These are phyloP conservation scores for Candida silvicultrix DNA, from an alignment of 805 yeast genomes.

Conservation along the genomic window DNA sequence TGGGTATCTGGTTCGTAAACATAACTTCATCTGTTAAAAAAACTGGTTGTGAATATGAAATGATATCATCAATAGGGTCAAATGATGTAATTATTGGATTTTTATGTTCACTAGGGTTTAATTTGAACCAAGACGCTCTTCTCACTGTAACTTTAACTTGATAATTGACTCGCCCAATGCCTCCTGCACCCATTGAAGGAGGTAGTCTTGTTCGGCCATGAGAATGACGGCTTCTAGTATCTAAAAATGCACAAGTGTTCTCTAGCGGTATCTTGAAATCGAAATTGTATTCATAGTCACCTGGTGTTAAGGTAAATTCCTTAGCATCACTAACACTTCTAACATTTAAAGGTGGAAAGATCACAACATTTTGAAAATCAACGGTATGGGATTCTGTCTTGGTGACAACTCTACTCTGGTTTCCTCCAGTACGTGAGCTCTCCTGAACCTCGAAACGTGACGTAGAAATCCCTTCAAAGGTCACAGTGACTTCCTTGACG, in stretches of 20 bases:
- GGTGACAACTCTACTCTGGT: not conserved
- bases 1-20: slow-evolving; percentile 33
- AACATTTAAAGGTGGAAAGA: slow-evolving; percentile 45
- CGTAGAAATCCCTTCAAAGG: not conserved
- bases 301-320: slow-evolving; percentile 31
- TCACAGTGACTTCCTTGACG: not conserved
- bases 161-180: slow-evolving; percentile 22
- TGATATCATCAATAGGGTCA: slow-evolving; percentile 3
- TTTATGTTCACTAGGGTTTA: slow-evolving; percentile 34
- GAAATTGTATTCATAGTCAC: slow-evolving; percentile 42
- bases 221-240: not conserved
- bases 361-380: slow-evolving; percentile 36
- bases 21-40: slow-evolving; percentile 36
- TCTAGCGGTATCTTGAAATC: not conserved
- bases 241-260: not conserved
- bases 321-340: slow-evolving; percentile 34
- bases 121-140: slow-evolving; percentile 39
- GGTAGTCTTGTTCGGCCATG: not conserved
- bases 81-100: slow-evolving; percentile 3
- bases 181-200: not conserved
- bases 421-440: no score
- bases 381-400: slow-evolving; percentile 27
- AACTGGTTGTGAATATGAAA: slow-evolving; percentile 30
- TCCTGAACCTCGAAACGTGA: not conserved
- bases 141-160: slow-evolving; percentile 56